Base-by-base conservation (phyloP, 495 filamentous ascomycete genomes). In the Cladorrhinum samala region DNA sequence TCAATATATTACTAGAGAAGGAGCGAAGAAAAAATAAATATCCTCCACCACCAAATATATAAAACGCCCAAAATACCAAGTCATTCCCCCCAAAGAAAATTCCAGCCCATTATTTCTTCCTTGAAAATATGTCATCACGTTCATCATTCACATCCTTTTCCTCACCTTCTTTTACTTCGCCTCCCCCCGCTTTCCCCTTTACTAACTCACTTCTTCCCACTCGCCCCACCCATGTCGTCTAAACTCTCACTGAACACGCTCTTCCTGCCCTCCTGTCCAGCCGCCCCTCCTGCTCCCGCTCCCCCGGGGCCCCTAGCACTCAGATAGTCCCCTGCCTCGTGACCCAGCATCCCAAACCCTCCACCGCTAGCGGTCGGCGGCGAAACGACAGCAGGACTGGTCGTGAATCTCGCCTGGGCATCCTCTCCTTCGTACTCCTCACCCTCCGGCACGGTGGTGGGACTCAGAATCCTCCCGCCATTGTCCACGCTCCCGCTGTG, bases 181-280 rank as follows among this genome's bases (percentile, higher is more conserved):
- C n/a, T n/a, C n/a, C n/a, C n/a, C n/a, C n/a, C n/a, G n/a, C 27
- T 33, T 11, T 11, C 11, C 27, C 27, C 5, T 11, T 33, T 33
- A 6, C 11, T 33, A 33, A 33, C 27, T 33, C n/a, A 33, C 27
- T 33, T 33, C 27, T 33, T 33, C 27, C 23, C 38, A 48, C 25
- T 49, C 21, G 9, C 30, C 43, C 9, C 43, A 17, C 4, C 46
- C 50, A 53, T 53, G 23, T 53, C 50, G 18, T 53, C 50, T 13
- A 18, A 50, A 40, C 54, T 51, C 50, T 60, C 58, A 19, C 38
- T 42, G 18, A 60, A 60, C n/a, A 57, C 43, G 41, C 56, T 57
- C 49, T 38, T 50, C 40, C 54, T 53, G n/a, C n/a, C n/a, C n/a
- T n/a, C n/a, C n/a, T n/a, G n/a, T n/a, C n/a, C n/a, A n/a, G n/a